A percentile compares a stretch with the other conserved stretches of the same genome.
These are phyloP conservation scores for Penicillium sp. DNA, from an alignment of 2,329 filamentous ascomycete species.

Conservation along the genomic window DNA sequence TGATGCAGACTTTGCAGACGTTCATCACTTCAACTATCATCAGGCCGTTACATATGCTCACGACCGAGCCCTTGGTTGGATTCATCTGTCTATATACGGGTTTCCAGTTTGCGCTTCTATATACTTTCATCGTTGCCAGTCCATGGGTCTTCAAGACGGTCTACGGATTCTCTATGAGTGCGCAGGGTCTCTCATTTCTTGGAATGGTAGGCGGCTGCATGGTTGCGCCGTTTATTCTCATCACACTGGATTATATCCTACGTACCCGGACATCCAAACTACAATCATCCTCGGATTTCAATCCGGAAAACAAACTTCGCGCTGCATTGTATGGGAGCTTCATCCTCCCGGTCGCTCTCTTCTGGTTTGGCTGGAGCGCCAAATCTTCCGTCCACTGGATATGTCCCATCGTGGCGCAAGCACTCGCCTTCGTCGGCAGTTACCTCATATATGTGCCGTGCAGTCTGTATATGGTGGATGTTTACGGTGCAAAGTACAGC, in stretches of 20 bases:
- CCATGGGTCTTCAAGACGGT: constrained; percentile 69
- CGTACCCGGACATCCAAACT: constrained; percentile 46
- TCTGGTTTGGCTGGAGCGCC: constrained; percentile 69
- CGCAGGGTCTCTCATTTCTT: constrained; percentile 75
- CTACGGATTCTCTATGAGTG: constrained; percentile 58
- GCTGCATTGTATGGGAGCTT: constrained; percentile 28
- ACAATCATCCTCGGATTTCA: background rate
- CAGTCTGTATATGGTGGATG: constrained; percentile 44
- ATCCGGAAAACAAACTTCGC: constrained; percentile 27
- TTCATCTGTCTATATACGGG: constrained; percentile 69
- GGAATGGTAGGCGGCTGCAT: constrained; percentile 73
- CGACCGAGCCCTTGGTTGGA: constrained; percentile 68
- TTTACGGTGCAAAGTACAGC: constrained; percentile 42
- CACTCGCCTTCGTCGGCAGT: constrained; percentile 24
- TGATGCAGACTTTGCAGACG: background rate
- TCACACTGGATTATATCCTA: constrained; percentile 56
- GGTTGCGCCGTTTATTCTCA: constrained; percentile 42
- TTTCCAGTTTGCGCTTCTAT: constrained; percentile 76
- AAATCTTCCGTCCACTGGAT: constrained; percentile 31
- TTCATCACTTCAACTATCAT: constrained; percentile 33
- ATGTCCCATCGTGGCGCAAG: constrained; percentile 28
- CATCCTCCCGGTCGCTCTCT: constrained; percentile 55
- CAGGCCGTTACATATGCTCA: constrained; percentile 64
- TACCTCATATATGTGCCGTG: constrained; percentile 36
- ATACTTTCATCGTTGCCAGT: constrained; percentile 83